Base-by-base conservation (phyloP, 208 protist species). In the Acanthamoeba royreba region DNA sequence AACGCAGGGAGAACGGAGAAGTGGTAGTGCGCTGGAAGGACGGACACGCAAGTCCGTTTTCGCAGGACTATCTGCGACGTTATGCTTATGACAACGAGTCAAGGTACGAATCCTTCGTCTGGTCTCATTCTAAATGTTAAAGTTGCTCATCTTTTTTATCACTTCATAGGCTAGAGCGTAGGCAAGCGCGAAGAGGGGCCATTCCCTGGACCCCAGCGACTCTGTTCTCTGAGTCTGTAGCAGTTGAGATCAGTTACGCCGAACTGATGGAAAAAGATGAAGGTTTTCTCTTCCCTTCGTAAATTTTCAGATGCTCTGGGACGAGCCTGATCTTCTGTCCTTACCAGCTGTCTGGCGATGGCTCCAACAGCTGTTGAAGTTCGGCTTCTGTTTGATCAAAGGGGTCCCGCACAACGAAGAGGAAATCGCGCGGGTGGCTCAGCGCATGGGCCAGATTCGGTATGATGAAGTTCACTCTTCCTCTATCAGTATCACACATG, bases 381-480 rank as follows among this genome's bases (percentile, higher is more conserved):
- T 89, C 33, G 81, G 81, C 0, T 89, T 49, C 35, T 89, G 81
- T n/a, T 25, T 89, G 17, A n/a, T 89, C 19, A 15, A n/a, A 4
- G 52, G 38, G n/a, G 81, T 89, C 35, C 81, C 81, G 5, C 22
- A 61, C 22, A 15, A 66, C 4, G 52, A 89, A 52, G 81, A 38
- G 35, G 81, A 89, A n/a, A 35, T 89, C 49, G 81, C 35, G 4
- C 81, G 49, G 2, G 45, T 89, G 45, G 81, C 81, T 4, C 45
- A 89, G 45, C 81, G 52, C 46, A 89, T 89, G 81, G 81, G 49
- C 22, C 52, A 89, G 33, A 28, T 89, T 52, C 17, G 79, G 72
- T 83, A 49, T 7, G 4, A 31, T n/a, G n/a, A n/a, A n/a, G n/a
- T n/a, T n/a, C n/a, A n/a, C n/a, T n/a, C n/a, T n/a, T n/a, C n/a